Base-by-base conservation (phyloP, 1,139 yeast genomes). In the Geotrichum histeridarum region DNA sequence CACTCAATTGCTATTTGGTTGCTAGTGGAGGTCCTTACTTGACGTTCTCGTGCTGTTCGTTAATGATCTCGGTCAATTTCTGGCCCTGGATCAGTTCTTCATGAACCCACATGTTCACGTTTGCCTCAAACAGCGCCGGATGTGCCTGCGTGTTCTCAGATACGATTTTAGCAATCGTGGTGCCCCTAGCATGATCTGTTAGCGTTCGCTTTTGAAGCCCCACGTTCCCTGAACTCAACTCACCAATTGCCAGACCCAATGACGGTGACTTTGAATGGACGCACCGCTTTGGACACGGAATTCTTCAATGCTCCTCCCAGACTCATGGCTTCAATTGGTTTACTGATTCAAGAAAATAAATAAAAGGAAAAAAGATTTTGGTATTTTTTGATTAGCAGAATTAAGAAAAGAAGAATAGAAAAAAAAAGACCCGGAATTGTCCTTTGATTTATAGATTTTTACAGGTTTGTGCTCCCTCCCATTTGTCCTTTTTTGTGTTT, bases 31-130 rank as follows among this genome's bases (percentile, higher is more conserved):
- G 14, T 35, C 75, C 27, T 22, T 5, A 22, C 57, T 84, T 86
- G 64, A 90, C 95, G 72, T 91, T 91, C 72, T 89, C 95, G 70
- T 91, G 97, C 59, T 80, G 75, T 45, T 81, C 76, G 75, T 91
- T 91, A 73, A 91, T 90, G 68, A 88, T 87, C 58, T 86, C 91
- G 33, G 96, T 88, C 65, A 91, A 76, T 55, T 87, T 70, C 73
- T 72, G 57, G 85, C 96, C 82, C 44, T 71, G 64, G 54, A 74
- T 65, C 58, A 77, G 69, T 73, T 91, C 98, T 72, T 91, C 91
- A 66, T 77, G 86, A 31, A 91, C 98, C 98, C 98, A 91, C 97
- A 91, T 90, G 64, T 83, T 81, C 46, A 91, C 97, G 49, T 78
- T 73, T 56, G 73, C 71, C 53, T 80, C 79, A 68, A 91, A 91